A percentile compares a stretch with the other conserved stretches of the same genome.
Conservation (phyloP, 176 grass and related monocot genomes). For the Oryza nivara region DNA sequence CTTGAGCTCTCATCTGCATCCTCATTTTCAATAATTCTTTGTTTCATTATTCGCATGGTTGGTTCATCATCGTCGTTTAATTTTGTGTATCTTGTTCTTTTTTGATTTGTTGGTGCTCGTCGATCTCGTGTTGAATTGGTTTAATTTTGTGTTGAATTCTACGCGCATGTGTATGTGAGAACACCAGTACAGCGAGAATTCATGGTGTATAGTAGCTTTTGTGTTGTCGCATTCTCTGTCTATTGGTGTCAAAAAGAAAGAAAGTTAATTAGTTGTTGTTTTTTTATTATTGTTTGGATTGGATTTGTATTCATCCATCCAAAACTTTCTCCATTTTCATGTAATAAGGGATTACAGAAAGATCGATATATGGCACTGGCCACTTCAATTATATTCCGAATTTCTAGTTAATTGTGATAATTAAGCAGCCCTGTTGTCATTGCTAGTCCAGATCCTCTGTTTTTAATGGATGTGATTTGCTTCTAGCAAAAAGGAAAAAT, state of each 20-base stretch:
- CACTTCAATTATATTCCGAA: no score
- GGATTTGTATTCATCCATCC: not conserved
- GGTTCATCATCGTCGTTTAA: not conserved
- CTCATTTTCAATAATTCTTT: not conserved
- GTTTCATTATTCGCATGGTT: not conserved
- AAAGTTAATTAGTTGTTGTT: not conserved
- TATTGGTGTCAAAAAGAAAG: not conserved
- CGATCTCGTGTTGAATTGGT: not conserved
- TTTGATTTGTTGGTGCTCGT: not conserved
- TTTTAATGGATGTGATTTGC: no score
- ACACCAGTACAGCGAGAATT: not conserved
- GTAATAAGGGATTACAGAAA: not conserved
- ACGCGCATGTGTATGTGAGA: not conserved
- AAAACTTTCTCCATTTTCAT: not conserved
- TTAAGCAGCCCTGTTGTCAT: no score
- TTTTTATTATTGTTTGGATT: not conserved
- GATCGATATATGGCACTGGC: not conserved
- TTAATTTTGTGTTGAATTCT: not conserved
- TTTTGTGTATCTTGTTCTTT: not conserved
- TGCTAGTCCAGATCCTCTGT: not conserved
- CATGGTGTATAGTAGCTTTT: not conserved
- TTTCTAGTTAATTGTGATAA: no score
- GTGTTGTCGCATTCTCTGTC: not conserved
- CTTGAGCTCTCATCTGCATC: no score
- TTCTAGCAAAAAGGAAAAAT: no score